A percentile compares a stretch with the other conserved stretches of the same genome.
Evolutionary conservation across 257 asterid species (phyloP).

Genomic region (Ajuga chamaepitys): DNA sequence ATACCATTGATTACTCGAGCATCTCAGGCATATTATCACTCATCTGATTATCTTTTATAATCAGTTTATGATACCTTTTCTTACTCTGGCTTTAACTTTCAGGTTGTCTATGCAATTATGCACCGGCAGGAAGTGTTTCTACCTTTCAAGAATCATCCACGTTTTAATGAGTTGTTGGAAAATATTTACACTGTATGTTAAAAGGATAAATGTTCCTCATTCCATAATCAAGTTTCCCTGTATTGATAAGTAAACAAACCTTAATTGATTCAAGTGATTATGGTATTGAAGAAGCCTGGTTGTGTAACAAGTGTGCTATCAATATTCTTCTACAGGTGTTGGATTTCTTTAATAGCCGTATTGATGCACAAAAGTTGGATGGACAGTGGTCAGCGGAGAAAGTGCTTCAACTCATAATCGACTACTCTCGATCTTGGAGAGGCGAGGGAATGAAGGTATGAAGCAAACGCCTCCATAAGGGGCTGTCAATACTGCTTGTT

Average conservation of each 20-base stretch:
- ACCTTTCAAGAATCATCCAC: conserved; percentile 93
- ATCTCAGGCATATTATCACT: conserved; percentile 6
- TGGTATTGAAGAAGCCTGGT: not conserved
- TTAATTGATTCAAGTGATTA: not conserved
- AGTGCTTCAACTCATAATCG: conserved; percentile 73
- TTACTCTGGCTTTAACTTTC: conserved; percentile 26
- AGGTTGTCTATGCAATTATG: conserved; percentile 96
- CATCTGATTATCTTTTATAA: not conserved
- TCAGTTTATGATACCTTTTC: not conserved
- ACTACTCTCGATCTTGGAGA: conserved; percentile 89
- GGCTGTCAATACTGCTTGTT: not conserved
- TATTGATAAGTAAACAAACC: not conserved
- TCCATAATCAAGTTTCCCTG: conserved; percentile 8
- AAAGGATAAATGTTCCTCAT: not conserved
- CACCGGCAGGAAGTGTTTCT: conserved; percentile 96
- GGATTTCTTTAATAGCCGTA: conserved; percentile 85
- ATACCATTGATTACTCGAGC: conserved; percentile 7
- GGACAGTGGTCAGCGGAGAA: conserved; percentile 97
- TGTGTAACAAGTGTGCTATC: not conserved
- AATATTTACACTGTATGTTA: conserved; percentile 69
- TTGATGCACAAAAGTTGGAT: conserved; percentile 70
- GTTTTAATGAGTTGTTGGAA: conserved; percentile 88
- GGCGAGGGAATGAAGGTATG: conserved; percentile 98
- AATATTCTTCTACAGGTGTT: conserved; percentile 46
- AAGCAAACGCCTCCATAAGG: conserved; percentile 4